These are phyloP conservation scores for Diutina ranongensis DNA, from an alignment of 1,139 yeast species.

Conservation along the genomic window DNA sequence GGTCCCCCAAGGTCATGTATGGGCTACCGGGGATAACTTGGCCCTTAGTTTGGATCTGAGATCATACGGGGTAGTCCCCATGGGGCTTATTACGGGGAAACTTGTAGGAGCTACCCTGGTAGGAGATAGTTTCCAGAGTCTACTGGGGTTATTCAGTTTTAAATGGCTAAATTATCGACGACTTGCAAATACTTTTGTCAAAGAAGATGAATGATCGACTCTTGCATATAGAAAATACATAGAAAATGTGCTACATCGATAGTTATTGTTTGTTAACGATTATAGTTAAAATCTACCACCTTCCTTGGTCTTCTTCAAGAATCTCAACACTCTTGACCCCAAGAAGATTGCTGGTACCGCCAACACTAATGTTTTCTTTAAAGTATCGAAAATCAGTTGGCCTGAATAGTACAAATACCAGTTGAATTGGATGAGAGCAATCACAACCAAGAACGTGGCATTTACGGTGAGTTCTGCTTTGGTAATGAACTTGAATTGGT, in stretches of 20 bases:
- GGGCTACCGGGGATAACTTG: slow-evolving; percentile 94
- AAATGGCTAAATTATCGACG: slow-evolving; percentile 37
- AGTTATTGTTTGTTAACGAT: not conserved
- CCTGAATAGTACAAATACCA: slow-evolving; percentile 64
- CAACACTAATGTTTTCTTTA: slow-evolving; percentile 39
- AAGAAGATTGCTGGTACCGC: slow-evolving; percentile 47
- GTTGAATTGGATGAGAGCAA: slow-evolving; percentile 49
- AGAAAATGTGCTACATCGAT: not conserved
- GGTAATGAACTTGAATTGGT: slow-evolving; percentile 17
- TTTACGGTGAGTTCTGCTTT: slow-evolving; percentile 15
- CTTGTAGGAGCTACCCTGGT: slow-evolving; percentile 56
- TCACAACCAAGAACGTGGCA: slow-evolving; percentile 37
- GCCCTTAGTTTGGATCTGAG: slow-evolving; percentile 86
- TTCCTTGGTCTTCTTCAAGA: not conserved
- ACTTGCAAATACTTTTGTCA: slow-evolving; percentile 32
- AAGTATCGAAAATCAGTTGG: slow-evolving; percentile 58
- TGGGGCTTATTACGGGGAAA: slow-evolving; percentile 81
- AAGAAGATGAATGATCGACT: slow-evolving; percentile 8
- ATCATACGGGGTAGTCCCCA: slow-evolving; percentile 76
- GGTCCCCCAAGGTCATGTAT: slow-evolving; percentile 86
- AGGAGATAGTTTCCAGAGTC: slow-evolving; percentile 21
- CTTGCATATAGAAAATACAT: no score
- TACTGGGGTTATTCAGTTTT: slow-evolving; percentile 23
- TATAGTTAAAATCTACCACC: not conserved
- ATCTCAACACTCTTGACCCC: slow-evolving; percentile 38